These are phyloP conservation scores for Sanghuangporus weigelae DNA, from an alignment of 1,284 basidiomycete species.

Conservation along the genomic window DNA sequence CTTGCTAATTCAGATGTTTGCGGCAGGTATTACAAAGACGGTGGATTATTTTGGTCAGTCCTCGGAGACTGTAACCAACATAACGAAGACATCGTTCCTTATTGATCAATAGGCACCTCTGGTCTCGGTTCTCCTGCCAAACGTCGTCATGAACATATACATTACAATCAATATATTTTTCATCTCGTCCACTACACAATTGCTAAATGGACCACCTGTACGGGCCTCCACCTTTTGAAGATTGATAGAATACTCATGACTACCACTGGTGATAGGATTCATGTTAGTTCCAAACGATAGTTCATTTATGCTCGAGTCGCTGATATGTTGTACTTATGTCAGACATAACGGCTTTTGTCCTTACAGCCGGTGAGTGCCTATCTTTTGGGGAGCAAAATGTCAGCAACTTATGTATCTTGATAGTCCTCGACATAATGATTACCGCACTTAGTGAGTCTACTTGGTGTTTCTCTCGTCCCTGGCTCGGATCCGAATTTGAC, in stretches of 20 bases:
- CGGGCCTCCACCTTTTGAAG: slow-evolving; percentile 1
- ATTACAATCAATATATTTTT: slow-evolving; percentile 23
- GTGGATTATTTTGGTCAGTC: slow-evolving; percentile 22
- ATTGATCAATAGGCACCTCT: slow-evolving; percentile 19
- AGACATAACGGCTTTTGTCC: slow-evolving; percentile 20
- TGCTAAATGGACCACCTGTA: slow-evolving; percentile 20
- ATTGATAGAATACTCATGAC: not conserved
- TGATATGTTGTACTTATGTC: not conserved
- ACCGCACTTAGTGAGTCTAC: slow-evolving; percentile 23
- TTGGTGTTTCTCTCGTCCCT: not conserved
- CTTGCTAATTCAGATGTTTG: not conserved
- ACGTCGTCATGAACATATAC: slow-evolving; percentile 21
- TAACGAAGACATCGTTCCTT: not conserved
- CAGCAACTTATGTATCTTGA: not conserved
- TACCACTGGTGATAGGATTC: not conserved
- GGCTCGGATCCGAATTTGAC: not conserved
- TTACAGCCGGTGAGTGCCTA: slow-evolving; percentile 24
- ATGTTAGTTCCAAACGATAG: not conserved
- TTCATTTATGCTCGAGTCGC: not conserved
- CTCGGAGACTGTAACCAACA: not conserved
- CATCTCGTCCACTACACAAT: not conserved
- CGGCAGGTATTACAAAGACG: slow-evolving; percentile 23
- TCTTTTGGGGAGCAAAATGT: not conserved
- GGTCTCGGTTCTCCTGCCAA: slow-evolving; percentile 21
- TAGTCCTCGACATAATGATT: slow-evolving; percentile 26